These are phyloP conservation scores for Trichoderma afroharzianum DNA, from an alignment of 2,329 filamentous ascomycete species.

Conservation along the genomic window DNA sequence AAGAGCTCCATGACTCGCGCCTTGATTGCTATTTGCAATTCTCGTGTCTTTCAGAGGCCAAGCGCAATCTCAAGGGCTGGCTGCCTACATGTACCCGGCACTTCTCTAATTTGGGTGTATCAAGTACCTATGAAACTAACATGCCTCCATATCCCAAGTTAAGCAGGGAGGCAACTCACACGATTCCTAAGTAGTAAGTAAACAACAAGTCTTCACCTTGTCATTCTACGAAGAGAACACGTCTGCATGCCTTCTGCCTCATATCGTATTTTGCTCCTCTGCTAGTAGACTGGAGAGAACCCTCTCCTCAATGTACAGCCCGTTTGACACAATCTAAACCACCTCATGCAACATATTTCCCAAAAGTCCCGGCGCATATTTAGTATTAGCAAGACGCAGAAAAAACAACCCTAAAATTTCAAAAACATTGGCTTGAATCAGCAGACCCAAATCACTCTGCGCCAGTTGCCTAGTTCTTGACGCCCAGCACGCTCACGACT, in stretches of 20 bases:
- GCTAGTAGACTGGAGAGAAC: background rate
- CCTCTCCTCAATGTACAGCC: constrained; percentile 1
- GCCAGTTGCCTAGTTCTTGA: constrained; percentile 2
- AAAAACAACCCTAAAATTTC: background rate
- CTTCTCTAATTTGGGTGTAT: background rate
- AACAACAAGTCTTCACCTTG: background rate
- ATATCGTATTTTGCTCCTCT: background rate
- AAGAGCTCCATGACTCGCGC: background rate
- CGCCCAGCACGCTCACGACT: constrained; percentile 65
- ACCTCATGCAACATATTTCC: constrained; percentile 9
- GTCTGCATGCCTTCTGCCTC: background rate
- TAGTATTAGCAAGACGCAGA: background rate
- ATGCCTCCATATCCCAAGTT: background rate
- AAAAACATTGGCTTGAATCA: background rate
- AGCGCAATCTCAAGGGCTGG: background rate
- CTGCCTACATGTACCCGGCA: background rate
- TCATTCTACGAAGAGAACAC: background rate
- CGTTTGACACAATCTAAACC: constrained; percentile 7
- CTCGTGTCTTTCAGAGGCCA: background rate
- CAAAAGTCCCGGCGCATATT: background rate
- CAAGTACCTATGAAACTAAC: background rate
- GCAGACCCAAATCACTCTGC: background rate
- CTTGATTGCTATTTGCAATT: background rate
- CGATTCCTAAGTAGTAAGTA: background rate
- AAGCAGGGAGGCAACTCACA: background rate